Base-by-base conservation (phyloP, 768 basidiomycete species). In the Lentinula sp. region DNA sequence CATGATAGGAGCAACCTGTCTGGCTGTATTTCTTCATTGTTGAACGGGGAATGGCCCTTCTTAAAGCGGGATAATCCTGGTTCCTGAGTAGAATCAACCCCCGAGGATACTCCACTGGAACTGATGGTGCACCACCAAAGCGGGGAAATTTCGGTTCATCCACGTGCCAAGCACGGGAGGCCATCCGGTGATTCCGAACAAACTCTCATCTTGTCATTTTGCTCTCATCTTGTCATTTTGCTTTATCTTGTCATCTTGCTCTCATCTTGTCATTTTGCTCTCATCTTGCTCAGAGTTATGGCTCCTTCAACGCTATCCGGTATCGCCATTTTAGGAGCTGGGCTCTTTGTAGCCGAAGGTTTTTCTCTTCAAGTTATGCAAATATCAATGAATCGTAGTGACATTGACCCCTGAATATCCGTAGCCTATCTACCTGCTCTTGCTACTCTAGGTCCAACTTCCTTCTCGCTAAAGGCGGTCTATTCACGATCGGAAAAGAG, bases 361-460 rank as follows among this genome's bases (percentile, higher is more conserved):
- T 60, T 67, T 52, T 18, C 42, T 52, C 32, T 39, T 33, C 13
- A 8, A 39, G 5, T 39, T 9, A 39, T 28, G 45, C 36, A 59
- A 62, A 63, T 53, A 23, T 63, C 64, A 60, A 57, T 67, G 64
- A 28, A 28, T 28, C 28, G 28, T 28, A 28, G 28, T 64, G 71
- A 62, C 67, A 67, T 64, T 43, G 15, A 42, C 36, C 59, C 55
- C 51, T 49, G 48, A 42, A 57, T 42, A 52, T 55, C 65, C 16
- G 65, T 73, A 85, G 90, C 91, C 32, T 89, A 95, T 72, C 77
- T 94, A n/a, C 92, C 92, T 41, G 85, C 88, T 16, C 78, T 94
- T 55, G 79, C 79, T 23, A 70, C 73, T 1, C 77, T 90, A 54
- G 81, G 80, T 9, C 66, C 69, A 62, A 70, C 76, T 23, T 77